Conservation (phyloP, 2,329 filamentous ascomycete genomes). For the Pseudofabraea citricarpa region DNA sequence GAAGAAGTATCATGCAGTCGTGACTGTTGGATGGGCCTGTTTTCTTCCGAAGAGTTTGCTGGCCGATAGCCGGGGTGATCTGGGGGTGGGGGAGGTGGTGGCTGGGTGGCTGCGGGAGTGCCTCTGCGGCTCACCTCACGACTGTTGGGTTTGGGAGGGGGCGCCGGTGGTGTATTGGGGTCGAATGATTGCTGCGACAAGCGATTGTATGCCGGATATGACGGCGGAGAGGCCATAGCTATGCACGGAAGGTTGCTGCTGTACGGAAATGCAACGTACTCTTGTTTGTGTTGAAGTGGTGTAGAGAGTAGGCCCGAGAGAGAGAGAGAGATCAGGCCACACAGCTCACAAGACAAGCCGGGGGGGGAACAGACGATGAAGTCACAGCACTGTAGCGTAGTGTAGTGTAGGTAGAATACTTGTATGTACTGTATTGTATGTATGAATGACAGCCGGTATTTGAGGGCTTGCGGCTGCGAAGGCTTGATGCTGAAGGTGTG, state of each 20-base stretch:
- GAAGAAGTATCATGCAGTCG: slow-evolving; percentile 18
- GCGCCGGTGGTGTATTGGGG: slow-evolving; percentile 57
- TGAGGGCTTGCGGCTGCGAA: too few species aligned
- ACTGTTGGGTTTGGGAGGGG: slow-evolving; percentile 67
- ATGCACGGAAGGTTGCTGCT: too few species aligned
- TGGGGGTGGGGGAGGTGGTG: slow-evolving; percentile 21
- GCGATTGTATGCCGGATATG: slow-evolving; percentile 12
- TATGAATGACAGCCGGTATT: too few species aligned
- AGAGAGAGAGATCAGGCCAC: too few species aligned
- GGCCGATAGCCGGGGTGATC: slow-evolving; percentile 15
- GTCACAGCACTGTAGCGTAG: too few species aligned
- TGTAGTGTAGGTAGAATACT: too few species aligned
- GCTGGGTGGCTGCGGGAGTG: slow-evolving; percentile 49
- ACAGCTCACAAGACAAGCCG: too few species aligned
- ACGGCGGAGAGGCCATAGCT: slow-evolving; percentile 17
- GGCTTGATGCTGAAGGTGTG: too few species aligned
- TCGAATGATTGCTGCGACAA: slow-evolving; percentile 33
- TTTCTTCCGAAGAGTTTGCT: slow-evolving; percentile 8
- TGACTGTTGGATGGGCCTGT: slow-evolving; percentile 11
- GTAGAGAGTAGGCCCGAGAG: background rate
- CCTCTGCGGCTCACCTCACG: slow-evolving; percentile 63
- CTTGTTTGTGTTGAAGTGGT: too few species aligned
- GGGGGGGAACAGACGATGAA: too few species aligned
- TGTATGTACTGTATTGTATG: too few species aligned
- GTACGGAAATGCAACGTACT: too few species aligned